A percentile compares a stretch with the other conserved stretches of the same genome.
Evolutionary conservation across 345 rosid genomes (phyloP).

Genomic region (Cochlearia excelsa): DNA sequence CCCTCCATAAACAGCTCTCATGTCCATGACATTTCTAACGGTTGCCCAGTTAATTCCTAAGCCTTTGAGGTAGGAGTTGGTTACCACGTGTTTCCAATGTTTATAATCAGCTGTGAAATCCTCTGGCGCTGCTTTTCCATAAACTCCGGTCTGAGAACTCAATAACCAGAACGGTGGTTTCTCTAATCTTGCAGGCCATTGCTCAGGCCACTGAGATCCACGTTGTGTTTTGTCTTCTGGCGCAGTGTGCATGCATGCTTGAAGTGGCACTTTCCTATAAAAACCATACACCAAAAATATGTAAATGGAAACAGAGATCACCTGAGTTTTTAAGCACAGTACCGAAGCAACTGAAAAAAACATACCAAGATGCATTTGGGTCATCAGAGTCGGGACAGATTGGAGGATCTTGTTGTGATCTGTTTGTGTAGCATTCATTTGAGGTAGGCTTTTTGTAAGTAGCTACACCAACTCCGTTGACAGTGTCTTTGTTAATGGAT

Average conservation of each 20-base stretch:
- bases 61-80: slow-evolving; percentile 75
- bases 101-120: slow-evolving; percentile 72
- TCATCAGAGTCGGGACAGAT: slow-evolving; percentile 77
- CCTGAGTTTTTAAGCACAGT: not conserved
- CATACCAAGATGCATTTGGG: slow-evolving; percentile 89
- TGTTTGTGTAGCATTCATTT: slow-evolving; percentile 73
- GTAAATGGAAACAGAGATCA: not conserved
- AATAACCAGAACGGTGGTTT: slow-evolving; percentile 82
- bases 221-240: slow-evolving; percentile 59
- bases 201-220: slow-evolving; percentile 93
- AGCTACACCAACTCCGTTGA: slow-evolving; percentile 78
- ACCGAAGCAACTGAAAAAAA: not conserved
- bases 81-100: slow-evolving; percentile 90
- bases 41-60: slow-evolving; percentile 81
- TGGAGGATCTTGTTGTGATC: slow-evolving; percentile 71
- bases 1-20: slow-evolving; percentile 97
- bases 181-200: slow-evolving; percentile 85
- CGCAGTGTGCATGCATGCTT: slow-evolving; percentile 85
- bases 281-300: slow-evolving; percentile 14
- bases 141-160: slow-evolving; percentile 83
- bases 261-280: slow-evolving; percentile 76
- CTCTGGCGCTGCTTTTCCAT: slow-evolving; percentile 87
- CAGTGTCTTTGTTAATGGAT: slow-evolving; percentile 61
- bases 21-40: slow-evolving; percentile 95
- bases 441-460: slow-evolving; percentile 73